Conservation (phyloP, 2,329 filamentous ascomycete species). For the Ceratocystis albifundus region DNA sequence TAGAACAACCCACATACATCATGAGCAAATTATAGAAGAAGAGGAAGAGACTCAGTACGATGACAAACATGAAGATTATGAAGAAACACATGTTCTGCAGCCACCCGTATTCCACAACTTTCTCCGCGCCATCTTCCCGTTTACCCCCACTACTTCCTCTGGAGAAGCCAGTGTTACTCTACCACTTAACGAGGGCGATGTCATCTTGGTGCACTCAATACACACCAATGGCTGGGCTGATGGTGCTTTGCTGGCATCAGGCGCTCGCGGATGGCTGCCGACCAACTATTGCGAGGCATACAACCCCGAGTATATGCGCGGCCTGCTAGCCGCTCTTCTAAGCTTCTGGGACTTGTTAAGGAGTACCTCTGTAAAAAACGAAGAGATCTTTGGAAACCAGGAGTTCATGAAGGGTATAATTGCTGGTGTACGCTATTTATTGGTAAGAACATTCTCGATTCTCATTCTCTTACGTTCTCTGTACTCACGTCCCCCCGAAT, state of each 20-base stretch:
- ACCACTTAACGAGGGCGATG: conserved; percentile 77
- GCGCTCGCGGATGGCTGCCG: conserved; percentile 84
- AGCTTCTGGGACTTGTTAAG: conserved; percentile 87
- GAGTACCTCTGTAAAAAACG: conserved; percentile 62
- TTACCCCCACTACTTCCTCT: conserved; percentile 65
- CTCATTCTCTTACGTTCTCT: not conserved
- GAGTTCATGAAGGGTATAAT: conserved; percentile 93
- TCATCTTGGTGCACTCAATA: conserved; percentile 88
- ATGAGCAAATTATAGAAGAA: conserved; percentile 11
- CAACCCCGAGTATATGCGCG: conserved; percentile 76
- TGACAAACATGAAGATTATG: conserved; percentile 33
- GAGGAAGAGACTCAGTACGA: conserved; percentile 30
- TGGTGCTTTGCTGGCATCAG: conserved; percentile 75
- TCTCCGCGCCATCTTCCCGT: conserved; percentile 85
- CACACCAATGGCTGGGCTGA: conserved; percentile 99
- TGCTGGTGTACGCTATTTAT: conserved; percentile 76
- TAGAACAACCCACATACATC: conserved; percentile 28
- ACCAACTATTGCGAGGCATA: conserved; percentile 98
- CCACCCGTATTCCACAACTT: conserved; percentile 82
- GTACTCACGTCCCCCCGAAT: not conserved
- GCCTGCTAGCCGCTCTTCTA: conserved; percentile 70
- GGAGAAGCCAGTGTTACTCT: conserved; percentile 81
- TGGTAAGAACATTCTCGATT: conserved; percentile 48
- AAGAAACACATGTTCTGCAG: conserved; percentile 26
- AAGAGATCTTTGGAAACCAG: conserved; percentile 73